Evolutionary conservation across 805 yeast species (phyloP).

Genomic region (Lachancea lanzarotensis): DNA sequence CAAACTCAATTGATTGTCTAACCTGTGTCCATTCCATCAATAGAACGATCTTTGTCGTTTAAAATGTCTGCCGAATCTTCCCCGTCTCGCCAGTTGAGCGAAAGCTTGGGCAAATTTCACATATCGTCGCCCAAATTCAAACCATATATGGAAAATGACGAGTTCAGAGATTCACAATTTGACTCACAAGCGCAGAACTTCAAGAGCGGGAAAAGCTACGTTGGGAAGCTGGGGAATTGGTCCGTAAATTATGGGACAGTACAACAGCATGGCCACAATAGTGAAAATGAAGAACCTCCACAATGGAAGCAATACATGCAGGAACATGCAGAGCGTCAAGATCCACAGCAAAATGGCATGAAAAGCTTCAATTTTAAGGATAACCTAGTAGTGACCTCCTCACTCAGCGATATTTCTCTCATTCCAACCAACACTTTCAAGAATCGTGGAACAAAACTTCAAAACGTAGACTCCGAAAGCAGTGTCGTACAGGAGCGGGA

Average conservation of each 20-base stretch:
- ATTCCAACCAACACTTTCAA: slow-evolving; percentile 27
- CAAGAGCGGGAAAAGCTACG: slow-evolving; percentile 4
- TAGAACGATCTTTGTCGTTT: neutral
- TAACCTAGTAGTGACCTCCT: slow-evolving; percentile 23
- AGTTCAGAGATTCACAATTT: slow-evolving; percentile 4
- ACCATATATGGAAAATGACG: slow-evolving; percentile 5
- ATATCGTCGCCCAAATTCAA: slow-evolving; percentile 18
- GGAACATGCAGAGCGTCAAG: slow-evolving; percentile 2
- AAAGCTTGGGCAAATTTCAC: slow-evolving; percentile 21
- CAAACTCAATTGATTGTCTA: too few species aligned
- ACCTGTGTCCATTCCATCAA: too few species aligned
- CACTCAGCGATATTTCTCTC: slow-evolving; percentile 24
- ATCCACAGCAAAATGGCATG: slow-evolving; percentile 1
- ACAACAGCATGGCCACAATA: slow-evolving; percentile 13
- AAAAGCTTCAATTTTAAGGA: slow-evolving; percentile 12
- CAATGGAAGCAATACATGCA: slow-evolving; percentile 23
- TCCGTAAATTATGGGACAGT: slow-evolving; percentile 24
- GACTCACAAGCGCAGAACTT: slow-evolving; percentile 5
- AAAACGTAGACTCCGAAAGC: slow-evolving; percentile 1
- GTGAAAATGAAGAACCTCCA: slow-evolving; percentile 14
- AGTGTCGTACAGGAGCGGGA: slow-evolving; percentile 1
- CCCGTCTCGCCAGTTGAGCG: slow-evolving; percentile 10
- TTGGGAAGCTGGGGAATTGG: slow-evolving; percentile 21
- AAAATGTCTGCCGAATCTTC: slow-evolving; percentile 7
- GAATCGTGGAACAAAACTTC: slow-evolving; percentile 9